These are phyloP conservation scores for Mortierella sp. DNA, from an alignment of 371 early-diverging fungal species.

Conservation along the genomic window DNA sequence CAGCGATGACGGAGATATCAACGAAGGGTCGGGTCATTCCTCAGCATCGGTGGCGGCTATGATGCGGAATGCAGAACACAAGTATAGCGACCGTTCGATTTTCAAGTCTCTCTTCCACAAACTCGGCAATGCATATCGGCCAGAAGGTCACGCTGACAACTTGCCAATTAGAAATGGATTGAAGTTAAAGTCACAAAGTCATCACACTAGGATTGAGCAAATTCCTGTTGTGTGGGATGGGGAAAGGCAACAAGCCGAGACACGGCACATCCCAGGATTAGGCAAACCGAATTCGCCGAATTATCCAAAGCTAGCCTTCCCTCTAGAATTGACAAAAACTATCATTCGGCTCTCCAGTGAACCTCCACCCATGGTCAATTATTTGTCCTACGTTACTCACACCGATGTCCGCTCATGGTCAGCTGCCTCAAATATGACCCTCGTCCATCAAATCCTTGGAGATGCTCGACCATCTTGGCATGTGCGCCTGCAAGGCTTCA, in stretches of 20 bases:
- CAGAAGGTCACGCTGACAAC: background rate
- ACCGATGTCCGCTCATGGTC: constrained; percentile 49
- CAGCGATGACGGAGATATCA: background rate
- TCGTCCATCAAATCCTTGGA: constrained; percentile 39
- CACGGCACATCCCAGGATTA: constrained; percentile 30
- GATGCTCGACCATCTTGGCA: constrained; percentile 32
- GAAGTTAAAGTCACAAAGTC: background rate
- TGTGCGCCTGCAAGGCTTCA: constrained; percentile 16
- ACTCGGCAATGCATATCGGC: constrained; percentile 1
- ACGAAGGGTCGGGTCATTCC: background rate
- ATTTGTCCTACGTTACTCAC: constrained; percentile 38
- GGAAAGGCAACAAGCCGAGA: constrained; percentile 28
- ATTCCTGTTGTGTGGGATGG: constrained; percentile 41
- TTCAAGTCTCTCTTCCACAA: constrained; percentile 17
- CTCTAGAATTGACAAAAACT: constrained; percentile 33
- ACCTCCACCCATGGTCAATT: constrained; percentile 39
- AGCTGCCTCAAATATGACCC: constrained; percentile 40
- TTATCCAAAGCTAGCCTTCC: constrained; percentile 16
- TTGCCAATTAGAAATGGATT: background rate
- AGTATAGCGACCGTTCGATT: background rate
- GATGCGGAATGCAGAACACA: constrained; percentile 1
- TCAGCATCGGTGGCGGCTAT: constrained; percentile 2
- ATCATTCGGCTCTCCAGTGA: constrained; percentile 30
- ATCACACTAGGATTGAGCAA: constrained; percentile 21
- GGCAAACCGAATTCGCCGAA: constrained; percentile 24